Base-by-base conservation (phyloP, 768 basidiomycete species). In the Trametes meyenii region DNA sequence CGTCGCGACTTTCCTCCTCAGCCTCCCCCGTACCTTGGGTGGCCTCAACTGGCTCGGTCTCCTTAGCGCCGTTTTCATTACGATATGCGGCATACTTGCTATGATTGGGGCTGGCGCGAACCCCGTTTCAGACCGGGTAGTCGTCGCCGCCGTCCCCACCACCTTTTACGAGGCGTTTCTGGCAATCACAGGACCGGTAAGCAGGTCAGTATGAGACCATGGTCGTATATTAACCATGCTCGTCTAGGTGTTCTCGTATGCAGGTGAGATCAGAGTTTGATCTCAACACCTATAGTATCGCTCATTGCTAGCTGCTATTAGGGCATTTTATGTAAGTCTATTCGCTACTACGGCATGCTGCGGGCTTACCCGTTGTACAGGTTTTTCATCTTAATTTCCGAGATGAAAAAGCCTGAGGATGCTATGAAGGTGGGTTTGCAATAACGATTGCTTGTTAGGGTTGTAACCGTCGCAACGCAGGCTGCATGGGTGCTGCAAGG, bases 341-440 rank as follows among this genome's bases (percentile, higher is more conserved):
- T 17, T 33, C 24, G n/a, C 13, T 42, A 35, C 16, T 58, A 3
- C 17, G 13, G 13, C 21, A 16, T 39, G 8, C 11, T 19, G 21
- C 16, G 49, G 2, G 16, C 29, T 5, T 10, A 35, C 3, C 40
- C 11, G 1, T 16, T 19, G 26, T 14, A 26, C 43, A 83, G 82
- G 79, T 84, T 84, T 67, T 84, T 84, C 64, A 79, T 84, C 42
- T 68, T 84, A n/a, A 83, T 83, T 33, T 84, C 83, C 14, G 83
- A 85, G 66, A 84, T 84, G 84, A 71, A 70, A 21, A 67, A 65
- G 26, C 82, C 84, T 1, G 68, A 78, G 62, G 82, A 84, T 64
- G 82, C 82, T 6, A 84, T 84, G 80, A 84, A 84, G 76, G 83
- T 82, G 57, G 19, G 54, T 59, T 24, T 38, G 16, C 17, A 6